These are phyloP conservation scores for Paraconiothyrium brasiliense DNA, from an alignment of 2,329 filamentous ascomycete species.

Conservation along the genomic window DNA sequence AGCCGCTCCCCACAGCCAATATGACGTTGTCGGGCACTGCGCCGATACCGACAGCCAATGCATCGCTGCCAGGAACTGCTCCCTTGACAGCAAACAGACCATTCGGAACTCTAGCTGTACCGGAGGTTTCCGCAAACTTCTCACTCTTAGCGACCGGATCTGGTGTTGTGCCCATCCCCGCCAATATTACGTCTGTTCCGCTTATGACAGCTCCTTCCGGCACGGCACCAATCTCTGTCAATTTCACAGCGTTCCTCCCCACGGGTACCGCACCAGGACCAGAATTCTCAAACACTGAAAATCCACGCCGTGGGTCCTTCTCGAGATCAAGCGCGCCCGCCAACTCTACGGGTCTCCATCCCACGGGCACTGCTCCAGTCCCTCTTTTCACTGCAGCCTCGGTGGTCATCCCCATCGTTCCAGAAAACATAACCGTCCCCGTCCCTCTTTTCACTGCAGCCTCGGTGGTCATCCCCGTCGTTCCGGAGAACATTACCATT, in stretches of 20 bases:
- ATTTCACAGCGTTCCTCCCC: conserved; percentile 9
- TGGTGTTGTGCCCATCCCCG: conserved; percentile 5
- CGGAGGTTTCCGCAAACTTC: neutral
- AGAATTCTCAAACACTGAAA: neutral
- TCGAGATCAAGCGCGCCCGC: conserved; percentile 6
- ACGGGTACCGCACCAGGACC: conserved; percentile 8
- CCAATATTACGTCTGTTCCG: conserved; percentile 10
- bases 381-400: conserved; percentile 12
- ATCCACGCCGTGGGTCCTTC: neutral
- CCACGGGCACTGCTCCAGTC: conserved; percentile 13
- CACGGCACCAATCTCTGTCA: conserved; percentile 13
- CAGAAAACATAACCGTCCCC: conserved; percentile 7
- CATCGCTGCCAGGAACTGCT: conserved; percentile 7
- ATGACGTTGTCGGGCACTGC: conserved; percentile 10
- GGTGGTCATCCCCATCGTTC: neutral
- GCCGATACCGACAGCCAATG: neutral
- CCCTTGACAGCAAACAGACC: neutral
- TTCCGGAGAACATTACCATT: conserved; percentile 10
- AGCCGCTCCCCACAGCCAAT: conserved; percentile 8
- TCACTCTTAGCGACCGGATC: conserved; percentile 2
- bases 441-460: too few species aligned
- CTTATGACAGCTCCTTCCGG: conserved; percentile 8
- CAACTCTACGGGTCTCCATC: conserved; percentile 9
- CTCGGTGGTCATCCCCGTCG: neutral
- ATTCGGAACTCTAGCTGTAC: neutral